Conservation (phyloP, 2,329 filamentous ascomycete species). For the Aspergillus brasiliensis region DNA sequence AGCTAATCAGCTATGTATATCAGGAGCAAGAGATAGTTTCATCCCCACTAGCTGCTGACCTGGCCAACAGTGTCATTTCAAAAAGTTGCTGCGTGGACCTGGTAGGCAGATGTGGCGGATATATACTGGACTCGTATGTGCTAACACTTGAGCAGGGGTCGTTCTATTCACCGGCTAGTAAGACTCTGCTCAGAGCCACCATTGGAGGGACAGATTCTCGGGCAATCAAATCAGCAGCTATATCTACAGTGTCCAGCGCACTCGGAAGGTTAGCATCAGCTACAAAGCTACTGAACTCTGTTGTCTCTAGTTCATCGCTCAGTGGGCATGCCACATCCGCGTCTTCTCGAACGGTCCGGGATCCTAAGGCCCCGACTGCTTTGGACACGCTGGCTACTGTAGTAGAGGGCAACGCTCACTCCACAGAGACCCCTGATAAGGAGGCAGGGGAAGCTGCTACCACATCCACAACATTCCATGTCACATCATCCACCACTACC, state of each 20-base stretch:
- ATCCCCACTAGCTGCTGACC: background rate
- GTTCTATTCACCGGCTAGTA: background rate
- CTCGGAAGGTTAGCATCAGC: background rate
- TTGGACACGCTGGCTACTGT: background rate
- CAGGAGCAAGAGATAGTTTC: too few relatives aligned
- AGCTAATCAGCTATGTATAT: too few relatives aligned
- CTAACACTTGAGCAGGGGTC: background rate
- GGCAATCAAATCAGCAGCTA: background rate
- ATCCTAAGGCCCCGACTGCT: background rate
- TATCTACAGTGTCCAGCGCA: background rate
- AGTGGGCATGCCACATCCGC: background rate
- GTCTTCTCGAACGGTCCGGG: background rate
- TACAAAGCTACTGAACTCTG: background rate
- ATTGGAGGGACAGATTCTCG: background rate
- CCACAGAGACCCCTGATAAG: background rate
- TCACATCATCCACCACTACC: background rate
- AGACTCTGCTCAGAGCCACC: background rate
- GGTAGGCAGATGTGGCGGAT: background rate
- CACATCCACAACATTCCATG: background rate
- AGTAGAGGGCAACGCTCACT: background rate
- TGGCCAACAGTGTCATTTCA: background rate
- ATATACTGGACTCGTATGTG: background rate
- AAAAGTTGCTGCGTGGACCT: background rate
- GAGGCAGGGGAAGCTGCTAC: background rate
- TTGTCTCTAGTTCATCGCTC: background rate